Conservation (phyloP, 1,284 basidiomycete species). For the Tetrapyrgos nigripes region DNA sequence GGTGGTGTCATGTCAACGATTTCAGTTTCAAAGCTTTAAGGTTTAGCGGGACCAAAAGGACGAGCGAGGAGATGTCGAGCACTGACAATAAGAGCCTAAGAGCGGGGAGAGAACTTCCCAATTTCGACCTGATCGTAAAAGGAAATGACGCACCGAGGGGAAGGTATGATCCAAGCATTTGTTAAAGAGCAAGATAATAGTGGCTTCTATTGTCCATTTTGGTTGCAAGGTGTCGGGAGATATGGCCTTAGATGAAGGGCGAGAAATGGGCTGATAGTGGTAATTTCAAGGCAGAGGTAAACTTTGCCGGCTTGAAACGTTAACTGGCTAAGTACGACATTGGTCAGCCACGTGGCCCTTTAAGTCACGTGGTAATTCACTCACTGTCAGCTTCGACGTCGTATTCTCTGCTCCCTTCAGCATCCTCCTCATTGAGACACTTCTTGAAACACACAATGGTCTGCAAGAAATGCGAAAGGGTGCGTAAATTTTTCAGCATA, state of each 20-base stretch:
- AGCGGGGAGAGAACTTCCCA: constrained; percentile 45
- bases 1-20: constrained; percentile 67
- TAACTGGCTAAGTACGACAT: not conserved
- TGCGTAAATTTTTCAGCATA: constrained; percentile 37
- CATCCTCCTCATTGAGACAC: constrained; percentile 13
- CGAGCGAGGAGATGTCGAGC: constrained; percentile 32
- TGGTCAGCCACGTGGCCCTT: no score
- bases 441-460: constrained; percentile 60
- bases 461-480: constrained; percentile 78
- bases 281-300: no score
- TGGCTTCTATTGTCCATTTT: not conserved
- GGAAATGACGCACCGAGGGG: constrained; percentile 41
- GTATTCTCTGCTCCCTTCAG: constrained; percentile 3
- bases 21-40: constrained; percentile 41
- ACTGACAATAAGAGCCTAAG: constrained; percentile 53
- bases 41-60: constrained; percentile 33
- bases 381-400: not conserved
- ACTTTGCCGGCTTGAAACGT: no score
- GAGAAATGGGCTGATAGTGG: no score
- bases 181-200: not conserved
- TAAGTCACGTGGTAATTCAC: no score
- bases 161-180: constrained; percentile 23
- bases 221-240: not conserved
- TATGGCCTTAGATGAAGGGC: not conserved
- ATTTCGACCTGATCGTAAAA: constrained; percentile 34